Evolutionary conservation across 345 rosid species (phyloP).

Genomic region (Sonneratia alba): DNA sequence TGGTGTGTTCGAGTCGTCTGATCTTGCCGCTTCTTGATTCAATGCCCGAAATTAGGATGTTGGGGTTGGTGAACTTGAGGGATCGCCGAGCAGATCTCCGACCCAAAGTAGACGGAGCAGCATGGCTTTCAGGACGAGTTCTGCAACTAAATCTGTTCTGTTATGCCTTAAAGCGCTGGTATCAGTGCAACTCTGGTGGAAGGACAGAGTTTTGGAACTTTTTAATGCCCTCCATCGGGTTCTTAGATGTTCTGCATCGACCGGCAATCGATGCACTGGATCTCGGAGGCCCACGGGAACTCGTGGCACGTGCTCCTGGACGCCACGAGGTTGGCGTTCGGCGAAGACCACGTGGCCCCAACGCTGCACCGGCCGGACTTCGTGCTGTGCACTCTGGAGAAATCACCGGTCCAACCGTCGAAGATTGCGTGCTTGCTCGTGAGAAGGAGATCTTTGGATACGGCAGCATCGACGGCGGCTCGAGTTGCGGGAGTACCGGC

Average conservation of each 20-base stretch:
- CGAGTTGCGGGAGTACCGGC: not conserved
- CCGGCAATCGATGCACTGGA: slow-evolving; percentile 65
- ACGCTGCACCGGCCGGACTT: slow-evolving; percentile 46
- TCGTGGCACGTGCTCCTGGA: slow-evolving; percentile 64
- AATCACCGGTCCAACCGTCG: slow-evolving; percentile 31
- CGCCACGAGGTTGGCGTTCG: slow-evolving; percentile 34
- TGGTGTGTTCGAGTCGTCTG: too few species aligned
- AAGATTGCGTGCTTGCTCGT: slow-evolving; percentile 36
- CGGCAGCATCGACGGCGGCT: slow-evolving; percentile 1
- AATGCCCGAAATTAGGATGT: not conserved
- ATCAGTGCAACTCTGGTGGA: too few species aligned
- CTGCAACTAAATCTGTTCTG: not conserved
- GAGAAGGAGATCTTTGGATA: slow-evolving; percentile 35
- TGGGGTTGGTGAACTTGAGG: slow-evolving; percentile 15
- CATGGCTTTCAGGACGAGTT: slow-evolving; percentile 38
- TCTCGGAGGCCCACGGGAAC: slow-evolving; percentile 60
- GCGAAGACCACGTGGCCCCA: slow-evolving; percentile 36
- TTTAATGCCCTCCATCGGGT: slow-evolving; percentile 30
- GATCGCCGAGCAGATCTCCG: slow-evolving; percentile 14
- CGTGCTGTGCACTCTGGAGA: slow-evolving; percentile 29
- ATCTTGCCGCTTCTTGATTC: too few species aligned
- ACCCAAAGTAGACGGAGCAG: slow-evolving; percentile 32
- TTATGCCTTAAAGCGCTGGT: too few species aligned
- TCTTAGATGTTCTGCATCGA: slow-evolving; percentile 68
- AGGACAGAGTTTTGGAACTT: too few species aligned